Percentiles rank a stretch among this genome's conserved stretches.
phyloP scores from a whole-genome alignment of 2,329 filamentous ascomycete species.

The Neospermospora avenae region DNA sequence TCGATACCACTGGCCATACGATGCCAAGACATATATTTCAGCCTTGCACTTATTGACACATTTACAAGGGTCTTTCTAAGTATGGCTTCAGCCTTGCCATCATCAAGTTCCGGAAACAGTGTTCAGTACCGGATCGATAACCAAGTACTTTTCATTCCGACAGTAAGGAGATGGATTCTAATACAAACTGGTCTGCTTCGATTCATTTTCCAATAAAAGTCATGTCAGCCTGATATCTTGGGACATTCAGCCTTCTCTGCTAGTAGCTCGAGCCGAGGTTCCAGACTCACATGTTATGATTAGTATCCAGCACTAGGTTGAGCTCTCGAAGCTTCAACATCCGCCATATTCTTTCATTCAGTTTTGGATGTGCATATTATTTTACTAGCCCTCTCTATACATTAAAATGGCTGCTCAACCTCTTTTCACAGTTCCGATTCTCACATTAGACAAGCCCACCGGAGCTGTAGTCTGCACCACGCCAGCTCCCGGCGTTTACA shows the following conservation, averaged over 20 bases:
- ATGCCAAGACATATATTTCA: conserved; percentile 1
- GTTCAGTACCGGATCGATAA: background rate
- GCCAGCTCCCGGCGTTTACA: conserved; percentile 59
- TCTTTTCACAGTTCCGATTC: conserved; percentile 60
- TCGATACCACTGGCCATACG: conserved; percentile 5
- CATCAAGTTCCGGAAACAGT: background rate
- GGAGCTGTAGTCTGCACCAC: conserved; percentile 62
- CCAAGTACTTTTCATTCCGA: no score
- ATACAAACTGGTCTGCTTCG: no score
- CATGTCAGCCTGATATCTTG: no score
- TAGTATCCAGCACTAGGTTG: background rate
- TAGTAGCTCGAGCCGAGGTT: conserved; percentile 10
- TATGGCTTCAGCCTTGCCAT: background rate
- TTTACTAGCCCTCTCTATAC: background rate
- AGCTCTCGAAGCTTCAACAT: background rate
- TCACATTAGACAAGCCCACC: conserved; percentile 40
- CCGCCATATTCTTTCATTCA: background rate
- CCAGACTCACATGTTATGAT: conserved; percentile 9
- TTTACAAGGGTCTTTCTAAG: background rate
- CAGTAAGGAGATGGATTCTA: no score
- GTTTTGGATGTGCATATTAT: no score
- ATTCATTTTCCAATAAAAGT: no score
- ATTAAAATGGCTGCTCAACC: conserved; percentile 24
- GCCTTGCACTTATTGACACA: conserved; percentile 15
- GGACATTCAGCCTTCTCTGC: background rate